phyloP scores from a whole-genome alignment of 2,329 filamentous ascomycete genomes.

The Aspergillus pseudoglaucus region DNA sequence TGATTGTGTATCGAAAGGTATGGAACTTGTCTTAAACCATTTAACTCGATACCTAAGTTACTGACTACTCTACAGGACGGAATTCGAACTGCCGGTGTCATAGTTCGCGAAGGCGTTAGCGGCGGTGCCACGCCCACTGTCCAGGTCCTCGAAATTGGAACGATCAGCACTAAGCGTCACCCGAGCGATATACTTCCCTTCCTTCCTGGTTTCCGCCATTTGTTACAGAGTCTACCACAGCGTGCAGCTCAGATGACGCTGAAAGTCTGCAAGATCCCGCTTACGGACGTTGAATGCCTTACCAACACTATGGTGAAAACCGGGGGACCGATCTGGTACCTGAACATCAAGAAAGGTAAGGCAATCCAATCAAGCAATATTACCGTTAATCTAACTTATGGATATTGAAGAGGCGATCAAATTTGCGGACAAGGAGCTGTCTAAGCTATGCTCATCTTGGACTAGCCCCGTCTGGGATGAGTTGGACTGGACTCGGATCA shows the following conservation, averaged over 20 bases:
- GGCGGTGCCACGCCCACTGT: conserved; percentile 62
- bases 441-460: conserved; percentile 68
- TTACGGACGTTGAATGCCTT: conserved; percentile 77
- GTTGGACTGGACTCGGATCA: conserved; percentile 72
- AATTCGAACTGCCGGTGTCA: conserved; percentile 71
- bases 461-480: conserved; percentile 71
- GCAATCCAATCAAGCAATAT: not conserved
- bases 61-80: conserved; percentile 54
- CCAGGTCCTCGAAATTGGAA: conserved; percentile 71
- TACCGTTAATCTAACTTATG: conserved; percentile 7
- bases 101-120: conserved; percentile 68
- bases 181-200: conserved; percentile 85
- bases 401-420: conserved; percentile 43
- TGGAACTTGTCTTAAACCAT: not conserved
- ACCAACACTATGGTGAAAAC: conserved; percentile 60
- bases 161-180: conserved; percentile 61
- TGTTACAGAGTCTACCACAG: conserved; percentile 63
- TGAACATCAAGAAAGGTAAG: conserved; percentile 46
- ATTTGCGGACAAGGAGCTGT: conserved; percentile 62
- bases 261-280: conserved; percentile 62
- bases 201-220: conserved; percentile 60
- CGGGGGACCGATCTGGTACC: conserved; percentile 40
- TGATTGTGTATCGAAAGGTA: conserved; percentile 73
- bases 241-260: conserved; percentile 60
- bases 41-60: not conserved